phyloP scores from a whole-genome alignment of 768 basidiomycete species.

The Boletus coccyginus region DNA sequence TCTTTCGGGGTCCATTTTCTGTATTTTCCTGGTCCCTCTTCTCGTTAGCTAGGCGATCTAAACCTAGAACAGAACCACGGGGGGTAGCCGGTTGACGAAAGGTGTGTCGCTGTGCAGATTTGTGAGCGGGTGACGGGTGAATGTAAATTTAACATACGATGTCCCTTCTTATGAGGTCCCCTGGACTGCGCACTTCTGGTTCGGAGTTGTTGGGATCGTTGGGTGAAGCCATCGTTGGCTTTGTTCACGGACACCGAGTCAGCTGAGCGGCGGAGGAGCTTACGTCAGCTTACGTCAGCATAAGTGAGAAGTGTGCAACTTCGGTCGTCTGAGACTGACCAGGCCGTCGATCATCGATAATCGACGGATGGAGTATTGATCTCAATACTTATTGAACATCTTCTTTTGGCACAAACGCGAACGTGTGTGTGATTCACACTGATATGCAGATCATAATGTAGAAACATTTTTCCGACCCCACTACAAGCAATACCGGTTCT shows the following conservation, averaged over 20 bases:
- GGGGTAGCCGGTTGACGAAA: slow-evolving; percentile 80
- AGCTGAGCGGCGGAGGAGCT: no score
- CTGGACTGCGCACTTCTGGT: slow-evolving; percentile 72
- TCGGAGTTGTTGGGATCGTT: slow-evolving; percentile 62
- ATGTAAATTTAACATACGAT: slow-evolving; percentile 39
- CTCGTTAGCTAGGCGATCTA: slow-evolving; percentile 86
- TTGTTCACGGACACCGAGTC: slow-evolving; percentile 5
- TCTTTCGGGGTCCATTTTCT: slow-evolving; percentile 57
- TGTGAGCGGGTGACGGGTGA: slow-evolving; percentile 2
- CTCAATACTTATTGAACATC: no score
- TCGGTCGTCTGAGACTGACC: no score
- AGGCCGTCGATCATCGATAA: no score
- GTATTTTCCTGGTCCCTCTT: slow-evolving; percentile 64
- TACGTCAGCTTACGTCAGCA: no score
- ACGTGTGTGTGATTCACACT: no score
- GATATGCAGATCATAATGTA: background rate
- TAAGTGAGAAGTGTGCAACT: no score
- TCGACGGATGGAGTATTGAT: no score
- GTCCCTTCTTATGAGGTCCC: slow-evolving; percentile 73
- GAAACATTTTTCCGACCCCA: background rate
- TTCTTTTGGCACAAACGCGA: no score
- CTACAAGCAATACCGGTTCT: slow-evolving; percentile 29
- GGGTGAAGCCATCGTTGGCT: slow-evolving; percentile 19
- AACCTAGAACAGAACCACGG: slow-evolving; percentile 75
- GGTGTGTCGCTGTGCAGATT: slow-evolving; percentile 58